Evolutionary conservation across 2,329 filamentous ascomycete genomes (phyloP), one percentile per base, ranked within the genome.

Genomic region (Graphilbum sp.): DNA sequence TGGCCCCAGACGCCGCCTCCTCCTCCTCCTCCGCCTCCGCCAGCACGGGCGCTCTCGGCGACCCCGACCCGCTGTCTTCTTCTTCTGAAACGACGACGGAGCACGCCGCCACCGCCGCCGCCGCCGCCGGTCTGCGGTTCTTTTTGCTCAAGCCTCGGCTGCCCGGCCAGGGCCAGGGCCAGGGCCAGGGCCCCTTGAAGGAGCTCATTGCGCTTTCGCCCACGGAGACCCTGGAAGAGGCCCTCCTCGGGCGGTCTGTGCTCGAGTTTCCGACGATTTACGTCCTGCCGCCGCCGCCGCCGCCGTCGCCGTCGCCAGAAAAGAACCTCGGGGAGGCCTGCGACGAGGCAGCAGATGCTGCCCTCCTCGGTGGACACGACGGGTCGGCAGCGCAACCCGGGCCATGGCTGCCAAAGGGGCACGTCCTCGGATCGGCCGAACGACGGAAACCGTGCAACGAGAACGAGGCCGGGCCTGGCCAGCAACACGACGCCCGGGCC

Each of bases 241-340:
- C 61, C 7, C 63, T 87, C 1, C 54, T 54, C n/a, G 63, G 66
- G 9, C 67, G 66, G 24, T 67, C 64, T 0, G 63, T 87, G 0
- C 57, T 84, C 7, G 81, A 86, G 49, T 86, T 76, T 43, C 81
- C 81, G 1, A 84, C 79, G 0, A 63, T 86, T 12, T 75, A 79
- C 49, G 66, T 70, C 5, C 58, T 81, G 8, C 54, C 63, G 1
- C 43, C 47, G 8, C 32, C n/a, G n/a, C n/a, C n/a, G n/a, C n/a
- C n/a, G n/a, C n/a, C n/a, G n/a, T n/a, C n/a, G n/a, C n/a, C n/a
- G n/a, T n/a, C n/a, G n/a, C 25, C 1, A 7, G 23, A 25, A 25
- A 25, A 7, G 7, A 25, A 25, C 7, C 7, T 12, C 12, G 23
- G 12, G 12, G 23, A 12, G 37, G 25, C 17, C 23, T 7, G 7